Percentiles rank a stretch among this genome's conserved stretches.
These are phyloP conservation scores for Candida namnaoensis DNA, from an alignment of 805 yeast genomes.

Conservation along the genomic window DNA sequence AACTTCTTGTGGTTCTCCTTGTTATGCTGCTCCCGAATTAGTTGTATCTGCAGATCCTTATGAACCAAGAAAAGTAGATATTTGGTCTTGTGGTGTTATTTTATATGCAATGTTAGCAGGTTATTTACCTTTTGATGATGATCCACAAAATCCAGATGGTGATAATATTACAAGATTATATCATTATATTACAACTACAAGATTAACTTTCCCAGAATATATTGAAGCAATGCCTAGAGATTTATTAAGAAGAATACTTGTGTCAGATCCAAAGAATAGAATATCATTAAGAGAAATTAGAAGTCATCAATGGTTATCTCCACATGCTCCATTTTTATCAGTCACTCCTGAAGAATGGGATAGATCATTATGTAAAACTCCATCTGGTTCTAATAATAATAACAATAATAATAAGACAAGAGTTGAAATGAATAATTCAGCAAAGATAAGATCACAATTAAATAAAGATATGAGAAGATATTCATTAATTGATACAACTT, in stretches of 20 bases:
- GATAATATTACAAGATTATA: slow-evolving; percentile 86
- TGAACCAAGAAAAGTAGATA: slow-evolving; percentile 88
- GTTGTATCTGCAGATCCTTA: slow-evolving; percentile 84
- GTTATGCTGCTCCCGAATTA: slow-evolving; percentile 97
- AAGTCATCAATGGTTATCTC: slow-evolving; percentile 82
- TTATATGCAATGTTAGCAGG: slow-evolving; percentile 96
- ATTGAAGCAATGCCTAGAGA: slow-evolving; percentile 88
- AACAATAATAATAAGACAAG: slow-evolving; percentile 32
- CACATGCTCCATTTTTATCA: slow-evolving; percentile 73
- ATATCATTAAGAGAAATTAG: slow-evolving; percentile 61
- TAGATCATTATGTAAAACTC: slow-evolving; percentile 28
- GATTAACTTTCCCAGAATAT: slow-evolving; percentile 92
- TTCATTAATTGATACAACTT: slow-evolving; percentile 35
- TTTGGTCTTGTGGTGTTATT: slow-evolving; percentile 96
- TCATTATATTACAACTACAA: slow-evolving; percentile 84
- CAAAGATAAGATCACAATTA: slow-evolving; percentile 14
- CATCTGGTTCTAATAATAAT: slow-evolving; percentile 15
- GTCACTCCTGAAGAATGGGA: slow-evolving; percentile 93
- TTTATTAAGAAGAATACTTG: slow-evolving; percentile 72
- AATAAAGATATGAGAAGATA: slow-evolving; percentile 23
- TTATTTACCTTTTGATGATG: slow-evolving; percentile 95
- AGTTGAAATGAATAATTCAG: slow-evolving; percentile 5
- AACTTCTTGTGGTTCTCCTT: slow-evolving; percentile 95
- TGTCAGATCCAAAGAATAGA: slow-evolving; percentile 77
- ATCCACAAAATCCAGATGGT: slow-evolving; percentile 93